A percentile compares a stretch with the other conserved stretches of the same genome.
Conservation (phyloP, 768 basidiomycete genomes). For the Mycena amicta region DNA sequence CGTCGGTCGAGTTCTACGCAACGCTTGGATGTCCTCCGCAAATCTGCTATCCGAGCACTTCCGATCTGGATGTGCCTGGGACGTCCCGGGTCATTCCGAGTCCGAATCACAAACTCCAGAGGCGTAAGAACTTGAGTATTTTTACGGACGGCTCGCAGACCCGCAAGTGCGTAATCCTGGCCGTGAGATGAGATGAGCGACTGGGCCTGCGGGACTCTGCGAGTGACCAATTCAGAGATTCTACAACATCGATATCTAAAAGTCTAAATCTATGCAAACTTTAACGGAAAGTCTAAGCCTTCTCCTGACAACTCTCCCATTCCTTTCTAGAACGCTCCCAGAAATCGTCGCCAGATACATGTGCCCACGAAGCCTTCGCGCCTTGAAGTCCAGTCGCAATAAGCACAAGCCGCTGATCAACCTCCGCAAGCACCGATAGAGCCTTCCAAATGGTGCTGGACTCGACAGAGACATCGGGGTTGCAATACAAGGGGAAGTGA, state of each 20-base stretch:
- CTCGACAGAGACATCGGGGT: background rate
- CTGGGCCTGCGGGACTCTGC: background rate
- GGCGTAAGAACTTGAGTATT: too few species aligned
- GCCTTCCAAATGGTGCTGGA: conserved; percentile 18
- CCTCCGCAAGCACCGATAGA: conserved; percentile 16
- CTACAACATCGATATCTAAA: background rate
- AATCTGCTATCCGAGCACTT: too few species aligned
- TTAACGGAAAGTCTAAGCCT: too few species aligned
- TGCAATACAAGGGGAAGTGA: conserved; percentile 12
- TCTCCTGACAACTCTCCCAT: background rate
- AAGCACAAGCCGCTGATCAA: conserved; percentile 13
- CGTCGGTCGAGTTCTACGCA: too few species aligned
- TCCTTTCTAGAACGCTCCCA: conserved; percentile 6
- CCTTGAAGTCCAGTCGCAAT: conserved; percentile 19
- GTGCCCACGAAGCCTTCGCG: conserved; percentile 1
- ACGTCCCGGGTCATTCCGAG: too few species aligned
- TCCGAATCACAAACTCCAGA: too few species aligned
- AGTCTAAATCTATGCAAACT: background rate
- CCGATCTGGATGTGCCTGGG: too few species aligned
- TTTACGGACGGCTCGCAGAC: conserved; percentile 27
- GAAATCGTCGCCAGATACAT: conserved; percentile 5
- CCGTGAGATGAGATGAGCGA: conserved; percentile 2
- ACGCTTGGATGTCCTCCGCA: too few species aligned
- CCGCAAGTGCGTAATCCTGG: conserved; percentile 17
- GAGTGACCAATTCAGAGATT: too few species aligned